Base-by-base conservation (phyloP, 176 grass and related monocot species). In the Lolium rigidum region DNA sequence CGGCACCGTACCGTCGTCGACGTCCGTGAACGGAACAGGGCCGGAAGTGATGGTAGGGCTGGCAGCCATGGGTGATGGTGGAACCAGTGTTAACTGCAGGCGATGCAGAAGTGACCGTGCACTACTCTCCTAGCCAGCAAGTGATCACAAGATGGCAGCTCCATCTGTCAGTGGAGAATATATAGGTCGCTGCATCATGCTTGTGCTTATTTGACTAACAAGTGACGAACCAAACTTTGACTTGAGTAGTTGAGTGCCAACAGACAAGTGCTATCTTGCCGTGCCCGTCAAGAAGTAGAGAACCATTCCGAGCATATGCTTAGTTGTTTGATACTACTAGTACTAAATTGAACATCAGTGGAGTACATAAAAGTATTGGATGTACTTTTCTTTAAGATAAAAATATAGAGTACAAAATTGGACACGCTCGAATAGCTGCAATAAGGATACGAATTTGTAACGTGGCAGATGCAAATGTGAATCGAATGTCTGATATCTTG, bases 21-120 rank as follows among this genome's bases (percentile, higher is more conserved):
- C 12, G 54, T 88, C 87, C 74, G 77, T 88, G 81, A 84, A 88
- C n/a, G 81, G 87, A 22, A 88, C 64, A 10, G 87, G 87, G 25
- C 86, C 86, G 6, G 48, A 15, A 4, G 28, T 16, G 38, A 55
- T 15, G 62, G 31, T 35, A 2, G 56, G 11, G 2, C 25, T 74
- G 44, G 44, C 12, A 16, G 65, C 67, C 67, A 70, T 70, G 17
- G 17, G 67, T 41, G 26, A 28, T 28, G 67, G 10, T 20, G 16
- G 35, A 5, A 69, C 15, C 66, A 41, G 67, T 44, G 18, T 44
- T 58, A 10, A 2, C 37, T 9, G 66, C 66, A n/a, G 25, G 17
- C 65, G 7, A 37, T 35, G 35, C 66, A 70, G 37, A 70, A 71
- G 18, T 46, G 68, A 22, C 21, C 18, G 64, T 35, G 31, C 3